Base-by-base conservation (phyloP, 768 basidiomycete genomes). In the Auricularia heimuer region DNA sequence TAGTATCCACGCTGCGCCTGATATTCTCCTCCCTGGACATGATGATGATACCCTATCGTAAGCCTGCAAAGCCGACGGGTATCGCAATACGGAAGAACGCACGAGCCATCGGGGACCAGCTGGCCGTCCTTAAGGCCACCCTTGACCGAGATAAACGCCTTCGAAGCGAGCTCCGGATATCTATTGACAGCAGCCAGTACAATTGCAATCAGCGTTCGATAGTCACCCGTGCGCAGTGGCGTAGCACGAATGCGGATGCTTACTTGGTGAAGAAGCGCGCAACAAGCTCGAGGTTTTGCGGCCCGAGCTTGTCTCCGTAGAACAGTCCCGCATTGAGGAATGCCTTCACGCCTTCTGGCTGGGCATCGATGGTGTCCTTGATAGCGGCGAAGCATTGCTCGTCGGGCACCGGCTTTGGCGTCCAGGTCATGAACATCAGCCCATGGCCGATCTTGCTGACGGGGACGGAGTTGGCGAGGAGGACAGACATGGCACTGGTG, bases 351-450 rank as follows among this genome's bases (percentile, higher is more conserved):
- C 79, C 81, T 0, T 74, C 67, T 0, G 80, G 79, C 37, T 80
- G 69, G 0, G 75, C 71, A 44, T 80, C 76, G 65, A 83, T 69
- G 4, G 79, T 80, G 14, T 79, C 79, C 70, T 83, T 84, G 75
- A 89, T 86, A 1, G 84, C 77, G n/a, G 80, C 82, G 66, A 89
- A 87, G 8, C 81, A 82, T 36, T 83, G 78, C 63, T 85, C 85
- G 65, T 89, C 86, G 1, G 83, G 74, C 36, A 80, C 73, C 8
- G 78, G 76, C n/a, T 70, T 73, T 8, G 79, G 76, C 18, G 69
- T 80, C 85, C 80, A 82, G 54, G 54, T 54, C 54, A 54, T 54
- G n/a, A 54, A n/a, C 54, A 54, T 54, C 54, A 29, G 18, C 54
- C 54, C 54, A 29, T 54, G 54, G 54, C 54, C 54, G 54, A 54